Base-by-base conservation (phyloP, 306 rosid species). In the Inga oerstediana region DNA sequence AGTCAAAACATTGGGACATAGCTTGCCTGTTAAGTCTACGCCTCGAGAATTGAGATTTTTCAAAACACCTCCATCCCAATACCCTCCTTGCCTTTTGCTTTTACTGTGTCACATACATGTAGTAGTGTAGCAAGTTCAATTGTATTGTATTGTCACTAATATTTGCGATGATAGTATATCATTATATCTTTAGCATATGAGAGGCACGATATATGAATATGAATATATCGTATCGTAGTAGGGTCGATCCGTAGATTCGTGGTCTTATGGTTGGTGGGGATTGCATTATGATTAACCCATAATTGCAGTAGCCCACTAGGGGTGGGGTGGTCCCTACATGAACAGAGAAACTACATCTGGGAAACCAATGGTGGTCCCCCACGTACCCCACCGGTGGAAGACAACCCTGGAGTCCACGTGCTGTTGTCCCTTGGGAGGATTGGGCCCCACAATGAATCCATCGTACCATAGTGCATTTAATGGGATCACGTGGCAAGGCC, bases 1-100 rank as follows among this genome's bases (percentile, higher is more conserved):
- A 85, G 88, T 88, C 90, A 88, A 88, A 76, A 85, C 90, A 85
- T 85, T 80, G 90, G 88, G 88, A 88, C 88, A 85, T 88, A 65
- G 85, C 85, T 85, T 72, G 56, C 65, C 81, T 66, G 87, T 76
- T 82, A 76, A 87, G 74, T 76, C 80, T 85, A 44, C 77, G 85
- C 52, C 88, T 83, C 87, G 85, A 88, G 41, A 82, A 66, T 88
- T 85, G 87, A 85, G 87, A 88, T 39, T 10, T 59, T 59, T 17
- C 17, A 73, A 61, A 45, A 68, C 76, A 70, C 69, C 24, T 48
- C 70, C 15, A 30, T 39, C 15, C 15, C 16, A 10, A 20, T 61
- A 14, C 24, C 10, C 48, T 17, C 16, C 59, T 19, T 52, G 59
- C 59, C 59, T 52, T 67, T 35, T 41, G n/a, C 46, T 66, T 30